Conservation (phyloP, 768 basidiomycete genomes). For the Leccinum boreale region DNA sequence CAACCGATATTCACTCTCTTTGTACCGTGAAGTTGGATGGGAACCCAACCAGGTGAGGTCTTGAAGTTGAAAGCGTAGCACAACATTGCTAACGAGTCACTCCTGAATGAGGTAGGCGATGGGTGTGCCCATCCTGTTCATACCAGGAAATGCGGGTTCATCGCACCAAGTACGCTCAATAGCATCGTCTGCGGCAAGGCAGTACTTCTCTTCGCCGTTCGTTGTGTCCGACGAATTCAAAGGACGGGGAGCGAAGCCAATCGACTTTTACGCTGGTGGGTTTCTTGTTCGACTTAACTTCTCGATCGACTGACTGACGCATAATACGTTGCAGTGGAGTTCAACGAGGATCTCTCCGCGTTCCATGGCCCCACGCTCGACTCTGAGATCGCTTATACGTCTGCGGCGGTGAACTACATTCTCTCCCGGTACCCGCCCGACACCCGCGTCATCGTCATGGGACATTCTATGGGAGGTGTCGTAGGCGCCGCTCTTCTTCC, state of each 20-base stretch:
- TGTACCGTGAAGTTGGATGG: constrained; percentile 90
- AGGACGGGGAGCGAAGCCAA: constrained; percentile 42
- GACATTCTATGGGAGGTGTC: constrained; percentile 97
- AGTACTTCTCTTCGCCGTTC: constrained; percentile 63
- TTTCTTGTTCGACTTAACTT: not conserved
- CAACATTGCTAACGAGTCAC: not conserved
- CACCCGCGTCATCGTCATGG: constrained; percentile 73
- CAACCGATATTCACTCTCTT: constrained; percentile 75
- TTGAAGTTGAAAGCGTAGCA: not conserved
- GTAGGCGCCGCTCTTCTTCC: constrained; percentile 81
- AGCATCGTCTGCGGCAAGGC: no score
- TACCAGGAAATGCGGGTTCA: constrained; percentile 96
- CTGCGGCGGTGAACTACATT: constrained; percentile 70
- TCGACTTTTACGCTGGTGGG: constrained; percentile 88
- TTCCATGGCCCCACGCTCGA: constrained; percentile 88
- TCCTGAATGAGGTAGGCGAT: constrained; percentile 21
- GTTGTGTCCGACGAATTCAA: constrained; percentile 51
- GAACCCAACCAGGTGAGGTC: constrained; percentile 56
- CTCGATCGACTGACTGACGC: not conserved
- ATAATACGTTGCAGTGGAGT: constrained; percentile 55
- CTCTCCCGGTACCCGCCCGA: constrained; percentile 67
- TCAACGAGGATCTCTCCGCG: constrained; percentile 96
- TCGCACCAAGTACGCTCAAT: constrained; percentile 93
- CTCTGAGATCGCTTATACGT: constrained; percentile 74
- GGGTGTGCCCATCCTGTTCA: constrained; percentile 89